A percentile compares a stretch with the other conserved stretches of the same genome.
Evolutionary conservation across 805 yeast genomes (phyloP).

Genomic region (Kluyveromyces starmeri): DNA sequence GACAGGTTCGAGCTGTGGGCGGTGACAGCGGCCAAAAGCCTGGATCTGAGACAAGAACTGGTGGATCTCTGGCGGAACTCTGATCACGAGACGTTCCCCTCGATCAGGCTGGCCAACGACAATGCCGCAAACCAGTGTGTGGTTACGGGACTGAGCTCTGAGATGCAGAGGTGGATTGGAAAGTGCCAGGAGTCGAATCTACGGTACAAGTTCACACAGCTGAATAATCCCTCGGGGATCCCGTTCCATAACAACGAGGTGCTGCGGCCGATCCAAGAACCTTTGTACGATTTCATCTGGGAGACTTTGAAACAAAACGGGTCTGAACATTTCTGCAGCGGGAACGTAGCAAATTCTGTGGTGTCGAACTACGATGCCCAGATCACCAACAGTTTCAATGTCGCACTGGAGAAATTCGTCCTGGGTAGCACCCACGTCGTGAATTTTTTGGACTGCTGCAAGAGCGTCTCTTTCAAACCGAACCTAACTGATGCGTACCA

Average conservation of each 20-base stretch:
- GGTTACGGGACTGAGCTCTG: conserved; percentile 24
- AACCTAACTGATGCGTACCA: conserved; percentile 16
- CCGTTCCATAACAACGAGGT: conserved; percentile 29
- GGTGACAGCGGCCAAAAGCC: conserved; percentile 22
- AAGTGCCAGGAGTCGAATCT: conserved; percentile 13
- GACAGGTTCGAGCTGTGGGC: conserved; percentile 28
- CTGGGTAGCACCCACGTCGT: conserved; percentile 27
- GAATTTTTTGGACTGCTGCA: conserved; percentile 27
- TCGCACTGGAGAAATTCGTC: conserved; percentile 28
- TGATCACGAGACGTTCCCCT: too few species aligned
- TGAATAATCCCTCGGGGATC: conserved; percentile 25
- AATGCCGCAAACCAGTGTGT: conserved; percentile 28
- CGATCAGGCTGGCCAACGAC: conserved; percentile 25
- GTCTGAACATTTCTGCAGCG: conserved; percentile 15
- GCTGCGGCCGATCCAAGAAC: conserved; percentile 25
- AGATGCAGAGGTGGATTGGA: conserved; percentile 14
- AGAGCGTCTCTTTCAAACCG: conserved; percentile 16
- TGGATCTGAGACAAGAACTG: conserved; percentile 20
- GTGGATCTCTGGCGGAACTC: conserved; percentile 10
- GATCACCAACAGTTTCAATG: conserved; percentile 19
- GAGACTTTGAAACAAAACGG: conserved; percentile 22
- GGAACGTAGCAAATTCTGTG: conserved; percentile 21
- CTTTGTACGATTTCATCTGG: conserved; percentile 28
- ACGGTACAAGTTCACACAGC: conserved; percentile 11
- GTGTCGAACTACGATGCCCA: conserved; percentile 26